Base-by-base conservation (phyloP, 2,329 filamentous ascomycete species). In the Alternaria incomplexa region DNA sequence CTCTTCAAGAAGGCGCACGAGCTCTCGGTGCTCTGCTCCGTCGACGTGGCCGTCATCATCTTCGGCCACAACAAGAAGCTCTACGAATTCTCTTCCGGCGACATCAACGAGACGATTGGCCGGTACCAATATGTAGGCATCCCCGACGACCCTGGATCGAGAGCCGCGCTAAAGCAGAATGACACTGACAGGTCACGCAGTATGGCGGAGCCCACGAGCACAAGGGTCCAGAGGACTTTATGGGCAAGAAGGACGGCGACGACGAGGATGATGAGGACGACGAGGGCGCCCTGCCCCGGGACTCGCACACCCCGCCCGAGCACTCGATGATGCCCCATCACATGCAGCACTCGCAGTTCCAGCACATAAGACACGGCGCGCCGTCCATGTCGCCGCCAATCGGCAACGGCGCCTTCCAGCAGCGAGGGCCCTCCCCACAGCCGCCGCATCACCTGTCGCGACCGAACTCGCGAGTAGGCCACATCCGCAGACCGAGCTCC, bases 1-100 rank as follows among this genome's bases (percentile, higher is more conserved):
- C 86, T 99, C 53, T 99, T 99, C 88, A 99, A 99, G 86, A 99
- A 99, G 88, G 96, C 96, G 57, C 94, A 99, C 81, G 96, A 99
- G 86, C 88, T 99, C 56, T 97, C 95, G 56, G 96, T 99, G 50
- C 90, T 99, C 67, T 99, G 96, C 81, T 97, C 94, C 43, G 96
- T 99, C 79, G 96, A 99, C 80, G 96, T 99, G 71, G 96, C 96
- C 44, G 96, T 99, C 76, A 96, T 99, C 80, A 97, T 99, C 76
- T 98, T 98, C 78, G 95, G 95, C 68, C 94, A 93, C 83, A 99
- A 99, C 82, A 99, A 98, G 87, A 98, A 98, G 84, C 87, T 99
- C 25, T 97, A 98, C 82, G 93, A 99, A 81, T 99, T 97, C 81
- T 98, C 94, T 12, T 98, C 95, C 17, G 86, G 89, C 72, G 93